phyloP scores from a whole-genome alignment of 2,329 filamentous ascomycete species.

The Emericellopsis cladophorae region DNA sequence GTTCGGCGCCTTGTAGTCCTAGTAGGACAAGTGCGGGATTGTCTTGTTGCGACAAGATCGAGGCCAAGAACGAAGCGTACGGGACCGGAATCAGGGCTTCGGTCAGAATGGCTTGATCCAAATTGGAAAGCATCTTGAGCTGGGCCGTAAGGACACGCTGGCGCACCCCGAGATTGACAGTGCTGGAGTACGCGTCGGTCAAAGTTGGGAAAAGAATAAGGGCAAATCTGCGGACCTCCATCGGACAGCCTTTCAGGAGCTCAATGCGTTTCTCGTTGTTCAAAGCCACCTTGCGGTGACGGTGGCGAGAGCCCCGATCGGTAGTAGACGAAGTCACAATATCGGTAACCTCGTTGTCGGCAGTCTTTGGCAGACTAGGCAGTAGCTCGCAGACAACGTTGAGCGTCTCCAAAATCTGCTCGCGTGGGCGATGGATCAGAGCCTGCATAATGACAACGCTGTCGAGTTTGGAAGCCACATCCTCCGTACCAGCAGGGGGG shows the following conservation, averaged over 20 bases:
- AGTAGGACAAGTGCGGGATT: constrained; percentile 77
- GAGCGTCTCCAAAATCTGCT: constrained; percentile 93
- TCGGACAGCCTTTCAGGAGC: constrained; percentile 68
- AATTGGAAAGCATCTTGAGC: constrained; percentile 91
- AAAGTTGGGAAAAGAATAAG: constrained; percentile 88
- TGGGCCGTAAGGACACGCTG: constrained; percentile 95
- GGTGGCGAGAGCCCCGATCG: background rate
- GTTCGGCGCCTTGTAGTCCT: constrained; percentile 78
- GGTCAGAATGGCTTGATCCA: constrained; percentile 74
- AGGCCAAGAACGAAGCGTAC: constrained; percentile 90
- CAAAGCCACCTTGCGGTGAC: constrained; percentile 7
- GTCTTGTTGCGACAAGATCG: constrained; percentile 91
- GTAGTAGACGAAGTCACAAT: constrained; percentile 21
- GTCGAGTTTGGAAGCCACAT: constrained; percentile 77
- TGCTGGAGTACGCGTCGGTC: constrained; percentile 95
- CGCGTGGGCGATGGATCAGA: constrained; percentile 84
- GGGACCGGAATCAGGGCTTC: constrained; percentile 80
- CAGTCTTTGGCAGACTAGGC: constrained; percentile 53
- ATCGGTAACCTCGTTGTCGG: constrained; percentile 28
- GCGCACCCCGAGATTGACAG: constrained; percentile 85
- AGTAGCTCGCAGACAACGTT: constrained; percentile 95
- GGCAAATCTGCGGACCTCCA: constrained; percentile 81
- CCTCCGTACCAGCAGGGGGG: constrained; percentile 65
- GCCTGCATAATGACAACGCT: constrained; percentile 98
- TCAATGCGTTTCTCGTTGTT: constrained; percentile 71